Base-by-base conservation (phyloP, 257 asterid genomes). In the Nicotiana tabacum region DNA sequence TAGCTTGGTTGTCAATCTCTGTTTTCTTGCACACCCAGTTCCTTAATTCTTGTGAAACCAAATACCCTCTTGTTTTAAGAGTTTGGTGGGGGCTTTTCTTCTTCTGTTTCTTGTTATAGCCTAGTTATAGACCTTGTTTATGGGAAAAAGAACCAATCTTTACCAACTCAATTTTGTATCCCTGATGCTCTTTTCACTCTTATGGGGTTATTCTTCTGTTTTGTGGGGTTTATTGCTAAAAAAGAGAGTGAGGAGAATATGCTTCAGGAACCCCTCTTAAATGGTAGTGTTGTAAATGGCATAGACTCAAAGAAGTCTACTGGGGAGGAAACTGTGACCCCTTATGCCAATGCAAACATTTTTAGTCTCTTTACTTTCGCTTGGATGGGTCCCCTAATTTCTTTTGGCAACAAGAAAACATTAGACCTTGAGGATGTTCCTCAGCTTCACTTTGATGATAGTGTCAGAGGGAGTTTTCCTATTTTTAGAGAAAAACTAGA, bases 401-500 rank as follows among this genome's bases (percentile, higher is more conserved):
- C 97, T 64, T 87, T 81, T 55, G 98, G 99, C 55, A 82, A 85
- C 87, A 93, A 84, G 83, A 96, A 85, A 85, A 82, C 91, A 0
- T 77, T 96, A 87, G 88, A 93, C 97, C 95, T 94, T 15, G 92
- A 94, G 90, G 99, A 96, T 89, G 91, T 94, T 76, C 99, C 99
- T 89, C 97, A 94, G 87, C 94, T 96, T 37, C 83, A 72, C 27
- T 29, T 39, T 37, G 53, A 84, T 1, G 98, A 95, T 82, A 92
- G 89, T 66, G 92, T 88, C 30, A 84, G 89, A 83, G 94, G 91
- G 76, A 86, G 92, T 11, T 91, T 87, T 68, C 97, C 96, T 18
- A 68, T 91, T 72, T 83, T 95, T 78, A 82, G 88, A 24, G 5
- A 77, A 48, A 91, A 87, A 86, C 74, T 95, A 61, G 93, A 88